Conservation (phyloP, 2,329 filamentous ascomycete genomes). For the Cladophialophora carrionii region DNA sequence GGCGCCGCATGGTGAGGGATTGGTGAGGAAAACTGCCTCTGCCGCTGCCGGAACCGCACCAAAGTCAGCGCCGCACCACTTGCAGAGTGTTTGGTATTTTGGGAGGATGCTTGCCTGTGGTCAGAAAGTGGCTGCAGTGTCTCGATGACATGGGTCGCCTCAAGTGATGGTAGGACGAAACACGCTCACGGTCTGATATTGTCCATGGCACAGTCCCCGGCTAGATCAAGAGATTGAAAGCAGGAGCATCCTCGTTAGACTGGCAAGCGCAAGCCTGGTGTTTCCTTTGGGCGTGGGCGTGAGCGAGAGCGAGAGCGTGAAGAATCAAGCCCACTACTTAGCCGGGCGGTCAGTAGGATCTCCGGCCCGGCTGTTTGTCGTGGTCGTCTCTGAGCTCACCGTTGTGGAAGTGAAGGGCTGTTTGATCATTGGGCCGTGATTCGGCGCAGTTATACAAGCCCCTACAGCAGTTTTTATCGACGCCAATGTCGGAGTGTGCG, state of each 20-base stretch:
- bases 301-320: too few relatives aligned
- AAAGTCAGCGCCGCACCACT: not conserved
- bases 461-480: not conserved
- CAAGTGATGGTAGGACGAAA: not conserved
- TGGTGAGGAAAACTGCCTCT: not conserved
- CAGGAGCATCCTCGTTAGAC: not conserved
- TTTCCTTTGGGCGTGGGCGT: not conserved
- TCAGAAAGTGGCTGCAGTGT: not conserved
- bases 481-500: not conserved
- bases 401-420: conserved; percentile 5
- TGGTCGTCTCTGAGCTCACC: conserved; percentile 3
- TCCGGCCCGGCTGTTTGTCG: conserved; percentile 11
- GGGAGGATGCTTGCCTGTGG: not conserved
- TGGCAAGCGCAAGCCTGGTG: not conserved
- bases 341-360: not conserved
- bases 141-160: not conserved
- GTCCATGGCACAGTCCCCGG: not conserved
- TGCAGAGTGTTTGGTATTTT: conserved; percentile 3
- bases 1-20: conserved; percentile 3
- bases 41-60: not conserved
- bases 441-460: not conserved
- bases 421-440: conserved; percentile 1
- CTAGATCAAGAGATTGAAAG: not conserved
- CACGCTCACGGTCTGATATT: not conserved
- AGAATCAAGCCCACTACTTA: not conserved